Base-by-base conservation (phyloP, 129 eudicot genomes). In the Lactuca sativa region DNA sequence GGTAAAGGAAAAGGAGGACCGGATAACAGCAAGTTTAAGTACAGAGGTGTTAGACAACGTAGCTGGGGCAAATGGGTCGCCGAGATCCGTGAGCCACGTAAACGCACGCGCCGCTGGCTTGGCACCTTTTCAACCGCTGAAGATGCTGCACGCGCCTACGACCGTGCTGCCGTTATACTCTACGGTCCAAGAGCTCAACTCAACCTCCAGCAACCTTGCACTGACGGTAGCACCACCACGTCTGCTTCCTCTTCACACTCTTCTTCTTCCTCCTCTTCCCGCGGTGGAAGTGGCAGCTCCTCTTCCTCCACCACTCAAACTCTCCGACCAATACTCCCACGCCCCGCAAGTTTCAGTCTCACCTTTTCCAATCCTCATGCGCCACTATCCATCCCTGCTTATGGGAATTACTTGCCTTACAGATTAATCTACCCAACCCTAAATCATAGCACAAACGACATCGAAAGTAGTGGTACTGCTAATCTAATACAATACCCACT, bases 11-110 rank as follows among this genome's bases (percentile, higher is more conserved):
- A 85, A 71, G 92, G 92, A 3, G 96, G 96, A 0, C 96, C 87
- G 0, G 88, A 87, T 54, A 84, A 87, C 66, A 74, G 48, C 62
- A 84, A 84, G 59, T 87, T 87, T 74, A 77, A 78, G 53, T 88
- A 88, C 64, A 60, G 91, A 43, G 95, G 95, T 0, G 95, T 88
- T 4, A 48, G 95, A 15, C 91, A 88, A 69, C 84, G 95, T 11
- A 88, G 95, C 78, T 88, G 91, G 95, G 95, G 95, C 5, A 88
- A 88, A 66, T 88, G 95, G 95, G 95, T 88, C 0, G 95, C 90
- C 3, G 95, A 88, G 84, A 88, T 88, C 71, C 88, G 95, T 0
- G 95, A 88, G 57, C 80, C 80, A 4, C 75, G 74, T 31, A 68
- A 49, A 16, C 74, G 75, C 64, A 60, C 57, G 16, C 80, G 80